A percentile compares a stretch with the other conserved stretches of the same genome.
These are phyloP conservation scores for Ceratobasidium sp. DNA, from an alignment of 1,284 basidiomycete genomes.

Conservation along the genomic window DNA sequence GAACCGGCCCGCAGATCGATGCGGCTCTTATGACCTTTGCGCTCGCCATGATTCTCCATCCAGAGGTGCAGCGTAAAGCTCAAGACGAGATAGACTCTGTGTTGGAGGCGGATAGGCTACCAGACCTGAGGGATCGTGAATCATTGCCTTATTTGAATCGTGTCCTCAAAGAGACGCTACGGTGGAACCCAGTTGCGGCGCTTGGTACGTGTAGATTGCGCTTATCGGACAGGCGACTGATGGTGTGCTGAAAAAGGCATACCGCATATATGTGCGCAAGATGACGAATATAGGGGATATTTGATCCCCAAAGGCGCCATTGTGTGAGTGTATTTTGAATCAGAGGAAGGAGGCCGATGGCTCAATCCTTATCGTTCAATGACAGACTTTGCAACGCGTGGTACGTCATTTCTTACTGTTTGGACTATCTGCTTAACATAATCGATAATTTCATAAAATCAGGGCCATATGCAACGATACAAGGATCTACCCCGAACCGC, in stretches of 20 bases:
- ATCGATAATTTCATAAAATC: neutral
- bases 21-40: conserved; percentile 44
- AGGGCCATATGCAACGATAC: conserved; percentile 38
- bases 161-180: conserved; percentile 47
- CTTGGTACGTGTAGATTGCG: conserved; percentile 35
- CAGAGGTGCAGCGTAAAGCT: conserved; percentile 45
- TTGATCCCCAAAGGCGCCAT: conserved; percentile 39
- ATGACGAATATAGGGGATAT: conserved; percentile 39
- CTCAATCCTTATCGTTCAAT: neutral
- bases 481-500: conserved; percentile 41
- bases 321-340: conserved; percentile 37
- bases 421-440: neutral
- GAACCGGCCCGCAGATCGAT: conserved; percentile 41
- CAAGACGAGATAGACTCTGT: conserved; percentile 49
- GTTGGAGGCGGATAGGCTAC: conserved; percentile 46
- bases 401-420: neutral
- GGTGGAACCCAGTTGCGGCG: conserved; percentile 48
- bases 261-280: conserved; percentile 36
- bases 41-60: conserved; percentile 47
- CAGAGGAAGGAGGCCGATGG: neutral
- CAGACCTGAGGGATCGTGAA: conserved; percentile 47
- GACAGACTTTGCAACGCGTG: conserved; percentile 16
- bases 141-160: conserved; percentile 48
- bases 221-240: neutral
- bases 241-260: neutral